phyloP scores from a whole-genome alignment of 306 rosid species.

The Medicago lupulina region DNA sequence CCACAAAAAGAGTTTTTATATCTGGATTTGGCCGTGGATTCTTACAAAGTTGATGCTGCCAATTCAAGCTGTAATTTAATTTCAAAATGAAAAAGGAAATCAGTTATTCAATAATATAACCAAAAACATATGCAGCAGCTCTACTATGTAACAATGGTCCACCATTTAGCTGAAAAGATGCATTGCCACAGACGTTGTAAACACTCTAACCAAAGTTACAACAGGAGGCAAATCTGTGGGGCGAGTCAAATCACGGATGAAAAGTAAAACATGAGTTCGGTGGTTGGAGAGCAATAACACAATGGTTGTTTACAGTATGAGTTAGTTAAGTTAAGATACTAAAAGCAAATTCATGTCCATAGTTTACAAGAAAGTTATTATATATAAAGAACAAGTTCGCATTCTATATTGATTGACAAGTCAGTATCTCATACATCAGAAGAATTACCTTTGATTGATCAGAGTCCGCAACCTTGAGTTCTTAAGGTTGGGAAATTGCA shows the following conservation, averaged over 20 bases:
- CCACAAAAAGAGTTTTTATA: constrained; percentile 96
- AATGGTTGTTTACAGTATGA: neutral
- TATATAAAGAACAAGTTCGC: constrained; percentile 18
- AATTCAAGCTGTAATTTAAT: constrained; percentile 82
- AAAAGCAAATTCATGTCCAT: constrained; percentile 23
- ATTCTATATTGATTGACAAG: constrained; percentile 6
- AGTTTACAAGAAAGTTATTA: constrained; percentile 17
- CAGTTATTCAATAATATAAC: constrained; percentile 8
- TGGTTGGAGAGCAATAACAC: neutral
- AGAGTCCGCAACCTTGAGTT: constrained; percentile 94
- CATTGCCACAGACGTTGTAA: constrained; percentile 14
- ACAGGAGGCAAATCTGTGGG: neutral
- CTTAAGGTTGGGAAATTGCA: constrained; percentile 94
- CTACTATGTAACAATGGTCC: constrained; percentile 10
- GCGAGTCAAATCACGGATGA: neutral
- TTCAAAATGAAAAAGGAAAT: constrained; percentile 7
- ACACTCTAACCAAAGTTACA: constrained; percentile 27
- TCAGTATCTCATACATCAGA: constrained; percentile 15
- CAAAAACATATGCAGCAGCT: constrained; percentile 11
- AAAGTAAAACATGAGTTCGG: neutral
- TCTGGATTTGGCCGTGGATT: constrained; percentile 98
- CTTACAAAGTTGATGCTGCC: constrained; percentile 99
- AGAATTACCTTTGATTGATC: constrained; percentile 85
- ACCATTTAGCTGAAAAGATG: constrained; percentile 18
- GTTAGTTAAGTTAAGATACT: constrained; percentile 23